phyloP scores from a whole-genome alignment of 73 alveolate genomes.

The Paramecium sexaurelia region DNA sequence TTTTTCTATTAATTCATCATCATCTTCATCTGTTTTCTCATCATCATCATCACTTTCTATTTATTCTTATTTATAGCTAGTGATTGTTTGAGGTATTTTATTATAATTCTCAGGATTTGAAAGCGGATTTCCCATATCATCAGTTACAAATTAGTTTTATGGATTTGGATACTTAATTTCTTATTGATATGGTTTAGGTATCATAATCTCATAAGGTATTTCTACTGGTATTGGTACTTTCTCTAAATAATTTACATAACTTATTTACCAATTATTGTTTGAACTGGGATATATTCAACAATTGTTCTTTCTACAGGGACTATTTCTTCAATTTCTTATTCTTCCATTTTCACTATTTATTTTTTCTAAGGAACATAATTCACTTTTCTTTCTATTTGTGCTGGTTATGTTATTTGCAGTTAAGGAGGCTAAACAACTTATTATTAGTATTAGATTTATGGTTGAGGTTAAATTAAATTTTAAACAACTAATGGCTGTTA shows the following conservation, averaged over 20 bases:
- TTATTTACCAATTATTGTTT: conserved; percentile 26
- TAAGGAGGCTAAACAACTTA: not conserved
- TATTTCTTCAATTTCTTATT: conserved; percentile 39
- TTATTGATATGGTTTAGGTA: not conserved
- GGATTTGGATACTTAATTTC: not conserved
- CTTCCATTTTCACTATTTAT: not conserved
- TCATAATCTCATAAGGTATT: not conserved
- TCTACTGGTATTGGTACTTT: not conserved
- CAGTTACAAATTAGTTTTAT: not conserved
- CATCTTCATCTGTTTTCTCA: not conserved
- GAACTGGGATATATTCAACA: conserved; percentile 31
- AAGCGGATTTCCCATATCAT: not conserved
- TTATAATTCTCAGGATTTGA: not conserved
- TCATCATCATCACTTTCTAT: not conserved
- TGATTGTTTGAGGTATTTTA: not conserved
- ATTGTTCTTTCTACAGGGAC: conserved; percentile 34
- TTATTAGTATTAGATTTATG: conserved; percentile 9
- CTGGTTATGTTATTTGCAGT: conserved; percentile 1
- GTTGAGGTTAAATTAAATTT: conserved; percentile 44
- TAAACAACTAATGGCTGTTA: conserved; percentile 42
- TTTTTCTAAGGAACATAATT: conserved; percentile 16
- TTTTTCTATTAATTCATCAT: not conserved
- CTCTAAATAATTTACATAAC: not conserved
- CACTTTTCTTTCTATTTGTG: conserved; percentile 21
- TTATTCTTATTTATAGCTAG: not conserved